Evolutionary conservation across 2,329 filamentous ascomycete species (phyloP), one percentile per base, ranked within the genome.

Genomic region (Penicillium paneum): DNA sequence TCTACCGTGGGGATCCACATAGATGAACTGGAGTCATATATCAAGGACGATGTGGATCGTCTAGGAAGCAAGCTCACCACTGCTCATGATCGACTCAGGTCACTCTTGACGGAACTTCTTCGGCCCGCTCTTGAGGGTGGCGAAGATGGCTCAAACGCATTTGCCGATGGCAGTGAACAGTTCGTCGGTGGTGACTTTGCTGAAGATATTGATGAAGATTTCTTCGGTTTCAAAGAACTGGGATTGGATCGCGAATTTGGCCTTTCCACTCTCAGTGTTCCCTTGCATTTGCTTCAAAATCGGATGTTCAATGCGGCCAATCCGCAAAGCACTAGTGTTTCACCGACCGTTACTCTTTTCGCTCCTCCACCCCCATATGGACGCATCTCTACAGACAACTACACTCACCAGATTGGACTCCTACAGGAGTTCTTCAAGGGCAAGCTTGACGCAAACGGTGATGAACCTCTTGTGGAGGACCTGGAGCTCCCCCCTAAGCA

Each of bases 151-250:
- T 91, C 88, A 5, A 89, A 88, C 53, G 90, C 91, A 7, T 99
- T 99, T 80, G 91, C 95, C 59, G 94, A 99, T 66, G 93, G 92
- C 61, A 96, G 91, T 72, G 94, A 99, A 61, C 94, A 97, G 70
- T 99, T 97, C 64, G 87, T 97, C 44, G 91, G 90, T 42, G 94
- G 94, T 58, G 94, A 99, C 73, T 99, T 99, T 71, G 94, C 94
- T 0, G 94, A 97, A 71, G 94, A 99, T 64, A 88, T 99, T 12
- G 93, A 92, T 57, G 94, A 99, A 78, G 94, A 99, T 76, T 99
- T 97, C 82, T 99, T 99, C 68, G 94, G 94, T 28, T 97, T 99
- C 83, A 92, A 91, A 70, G 92, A 96, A 56, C 83, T 99, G 42
- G 94, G 94, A 40, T 82, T 99, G 54, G 91, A 96, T 67, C 88